A percentile compares a stretch with the other conserved stretches of the same genome.
These are phyloP conservation scores for Melaleuca quinquenervia DNA, from an alignment of 345 rosid genomes.

Conservation along the genomic window DNA sequence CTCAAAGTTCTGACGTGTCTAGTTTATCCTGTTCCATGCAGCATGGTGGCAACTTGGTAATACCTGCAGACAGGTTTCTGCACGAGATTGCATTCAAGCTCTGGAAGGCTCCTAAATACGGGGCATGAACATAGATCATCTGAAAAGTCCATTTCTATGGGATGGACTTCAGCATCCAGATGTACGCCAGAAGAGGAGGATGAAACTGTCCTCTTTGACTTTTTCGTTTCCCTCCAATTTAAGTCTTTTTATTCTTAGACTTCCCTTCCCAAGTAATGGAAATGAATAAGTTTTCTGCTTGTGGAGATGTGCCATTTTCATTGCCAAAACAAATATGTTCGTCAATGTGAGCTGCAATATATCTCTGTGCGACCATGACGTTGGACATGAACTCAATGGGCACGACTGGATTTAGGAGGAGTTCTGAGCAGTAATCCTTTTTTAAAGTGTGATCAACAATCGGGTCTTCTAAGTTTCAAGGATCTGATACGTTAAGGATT, in stretches of 20 bases:
- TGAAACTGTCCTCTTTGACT: neutral
- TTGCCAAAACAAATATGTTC: neutral
- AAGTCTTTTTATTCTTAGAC: neutral
- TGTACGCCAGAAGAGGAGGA: neutral
- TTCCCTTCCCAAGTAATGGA: neutral
- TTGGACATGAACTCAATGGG: neutral
- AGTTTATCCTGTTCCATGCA: conserved; percentile 5
- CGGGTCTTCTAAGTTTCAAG: neutral
- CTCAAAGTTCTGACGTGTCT: neutral
- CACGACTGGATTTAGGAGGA: neutral
- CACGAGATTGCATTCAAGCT: conserved; percentile 97
- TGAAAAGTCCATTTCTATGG: neutral
- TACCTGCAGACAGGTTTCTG: conserved; percentile 86
- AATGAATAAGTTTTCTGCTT: neutral
- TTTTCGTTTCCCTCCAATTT: neutral
- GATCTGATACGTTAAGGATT: neutral
- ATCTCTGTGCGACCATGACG: neutral
- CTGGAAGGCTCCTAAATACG: conserved; percentile 99
- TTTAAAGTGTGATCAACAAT: neutral
- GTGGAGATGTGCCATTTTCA: neutral
- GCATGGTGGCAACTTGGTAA: conserved; percentile 62
- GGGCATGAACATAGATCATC: conserved; percentile 34
- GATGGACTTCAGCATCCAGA: neutral
- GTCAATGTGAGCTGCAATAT: neutral
- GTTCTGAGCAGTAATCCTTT: neutral